Base-by-base conservation (phyloP, 192 early-diverging fungal genomes). In the Geosiphon pyriformis region DNA sequence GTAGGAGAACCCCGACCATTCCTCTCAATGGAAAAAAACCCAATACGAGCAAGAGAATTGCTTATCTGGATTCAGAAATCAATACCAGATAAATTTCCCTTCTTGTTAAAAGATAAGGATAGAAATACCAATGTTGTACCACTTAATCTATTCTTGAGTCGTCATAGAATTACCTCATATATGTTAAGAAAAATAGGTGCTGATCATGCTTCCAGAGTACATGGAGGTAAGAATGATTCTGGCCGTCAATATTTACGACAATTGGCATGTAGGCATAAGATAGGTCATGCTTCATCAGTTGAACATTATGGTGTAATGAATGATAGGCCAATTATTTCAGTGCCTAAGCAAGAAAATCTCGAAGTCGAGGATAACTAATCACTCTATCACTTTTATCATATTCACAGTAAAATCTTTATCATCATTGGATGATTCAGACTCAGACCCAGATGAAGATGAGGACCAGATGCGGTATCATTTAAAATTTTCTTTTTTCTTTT, bases 401-500 rank as follows among this genome's bases (percentile, higher is more conserved):
- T 55, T 4, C 4, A 4, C 53, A 55, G 53, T 55, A 55, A 55
- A 55, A 55, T 55, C 53, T 55, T 55, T 4, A 55, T 55, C 53
- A 55, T 55, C 4, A 55, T 55, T 55, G 25, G 53, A 55, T 23
- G 53, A 55, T 23, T n/a, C 53, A 55, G 23, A 55, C 1, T 55
- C 53, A 4, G 53, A 55, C 27, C 27, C 53, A 55, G 53, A 55
- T 55, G 12, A 12, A 55, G 53, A 55, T 55, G 53, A 22, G 53
- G 53, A 55, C 23, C 53, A 55, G 53, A 22, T 55, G 53, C 53
- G 1, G 53, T 55, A 55, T 55, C 4, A 29, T 55, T 55, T 3
- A 55, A 55, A 55, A 56, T 29, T 56, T 56, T 23, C 4, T 56
- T 56, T 56, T 61, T 61, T 61, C 59, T 58, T 29, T 58, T 61